These are phyloP conservation scores for Isatis tinctoria DNA, from an alignment of 345 rosid species.

Conservation along the genomic window DNA sequence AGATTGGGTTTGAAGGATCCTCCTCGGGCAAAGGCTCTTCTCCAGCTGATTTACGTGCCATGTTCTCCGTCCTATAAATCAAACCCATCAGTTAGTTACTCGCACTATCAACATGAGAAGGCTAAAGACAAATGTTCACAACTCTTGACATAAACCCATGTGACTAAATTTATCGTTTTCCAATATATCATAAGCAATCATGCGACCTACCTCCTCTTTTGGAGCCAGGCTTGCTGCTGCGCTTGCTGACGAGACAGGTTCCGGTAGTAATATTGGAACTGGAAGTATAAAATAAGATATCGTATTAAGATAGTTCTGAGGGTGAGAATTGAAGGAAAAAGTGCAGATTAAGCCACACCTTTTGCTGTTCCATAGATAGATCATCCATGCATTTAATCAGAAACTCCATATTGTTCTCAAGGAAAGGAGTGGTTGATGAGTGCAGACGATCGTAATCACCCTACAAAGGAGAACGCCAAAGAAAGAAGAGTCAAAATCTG, in stretches of 20 bases:
- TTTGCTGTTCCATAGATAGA: conserved; percentile 82
- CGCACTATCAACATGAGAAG: background rate
- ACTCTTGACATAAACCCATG: background rate
- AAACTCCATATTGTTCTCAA: conserved; percentile 93
- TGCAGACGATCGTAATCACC: conserved; percentile 91
- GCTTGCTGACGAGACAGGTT: conserved; percentile 91
- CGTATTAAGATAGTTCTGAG: background rate
- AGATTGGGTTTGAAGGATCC: conserved; percentile 89
- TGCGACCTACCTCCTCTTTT: conserved; percentile 72
- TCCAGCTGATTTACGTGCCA: conserved; percentile 79
- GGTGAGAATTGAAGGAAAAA: background rate
- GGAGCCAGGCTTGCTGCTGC: conserved; percentile 99
- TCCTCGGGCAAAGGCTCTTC: conserved; percentile 97
- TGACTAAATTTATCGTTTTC: background rate
- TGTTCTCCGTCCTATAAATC: conserved; percentile 75
- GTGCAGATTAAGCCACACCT: conserved; percentile 44
- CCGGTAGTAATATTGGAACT: conserved; percentile 89
- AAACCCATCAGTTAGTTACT: conserved; percentile 1
- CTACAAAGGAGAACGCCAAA: conserved; percentile 27
- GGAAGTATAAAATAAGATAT: conserved; percentile 19
- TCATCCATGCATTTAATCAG: conserved; percentile 99
- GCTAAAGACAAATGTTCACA: background rate
- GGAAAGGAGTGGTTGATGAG: conserved; percentile 72
- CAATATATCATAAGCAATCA: background rate
- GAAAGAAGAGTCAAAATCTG: background rate